Evolutionary conservation across 2,329 filamentous ascomycete genomes (phyloP).

Genomic region (Talaromyces sp.): DNA sequence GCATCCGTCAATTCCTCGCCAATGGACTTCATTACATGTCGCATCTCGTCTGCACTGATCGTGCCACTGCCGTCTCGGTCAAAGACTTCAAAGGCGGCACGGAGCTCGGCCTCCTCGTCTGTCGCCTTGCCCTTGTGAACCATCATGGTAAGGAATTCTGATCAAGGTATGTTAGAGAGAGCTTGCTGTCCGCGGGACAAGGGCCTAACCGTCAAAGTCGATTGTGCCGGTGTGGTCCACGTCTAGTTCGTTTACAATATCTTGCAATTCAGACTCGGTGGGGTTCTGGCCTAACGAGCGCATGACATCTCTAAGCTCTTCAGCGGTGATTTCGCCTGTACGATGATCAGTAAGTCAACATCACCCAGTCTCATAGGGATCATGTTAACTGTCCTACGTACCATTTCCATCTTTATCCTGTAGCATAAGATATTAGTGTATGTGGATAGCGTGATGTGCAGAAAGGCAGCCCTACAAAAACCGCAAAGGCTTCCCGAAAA

Average conservation of each 20-base stretch:
- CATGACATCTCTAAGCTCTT: constrained; percentile 88
- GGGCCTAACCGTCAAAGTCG: constrained; percentile 73
- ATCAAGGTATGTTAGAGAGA: constrained; percentile 16
- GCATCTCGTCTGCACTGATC: constrained; percentile 82
- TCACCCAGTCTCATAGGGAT: neutral
- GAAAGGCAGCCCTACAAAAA: constrained; percentile 74
- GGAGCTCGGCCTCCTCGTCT: constrained; percentile 85
- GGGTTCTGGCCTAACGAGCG: constrained; percentile 86
- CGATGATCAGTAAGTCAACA: neutral
- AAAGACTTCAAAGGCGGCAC: constrained; percentile 86
- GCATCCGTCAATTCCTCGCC: constrained; percentile 88
- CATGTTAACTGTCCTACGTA: constrained; percentile 49
- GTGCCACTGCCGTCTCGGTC: constrained; percentile 90
- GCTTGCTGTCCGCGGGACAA: no score
- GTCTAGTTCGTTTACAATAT: constrained; percentile 93
- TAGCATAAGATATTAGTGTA: constrained; percentile 17
- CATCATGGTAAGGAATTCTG: constrained; percentile 92
- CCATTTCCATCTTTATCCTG: constrained; percentile 90
- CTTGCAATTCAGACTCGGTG: constrained; percentile 83
- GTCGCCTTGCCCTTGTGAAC: constrained; percentile 92
- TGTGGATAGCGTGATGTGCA: neutral
- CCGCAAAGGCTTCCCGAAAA: constrained; percentile 99
- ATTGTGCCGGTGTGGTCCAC: constrained; percentile 91
- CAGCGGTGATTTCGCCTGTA: constrained; percentile 83
- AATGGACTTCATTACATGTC: constrained; percentile 89